Conservation (phyloP, 1,284 basidiomycete species). For the Phlebopus sp. region DNA sequence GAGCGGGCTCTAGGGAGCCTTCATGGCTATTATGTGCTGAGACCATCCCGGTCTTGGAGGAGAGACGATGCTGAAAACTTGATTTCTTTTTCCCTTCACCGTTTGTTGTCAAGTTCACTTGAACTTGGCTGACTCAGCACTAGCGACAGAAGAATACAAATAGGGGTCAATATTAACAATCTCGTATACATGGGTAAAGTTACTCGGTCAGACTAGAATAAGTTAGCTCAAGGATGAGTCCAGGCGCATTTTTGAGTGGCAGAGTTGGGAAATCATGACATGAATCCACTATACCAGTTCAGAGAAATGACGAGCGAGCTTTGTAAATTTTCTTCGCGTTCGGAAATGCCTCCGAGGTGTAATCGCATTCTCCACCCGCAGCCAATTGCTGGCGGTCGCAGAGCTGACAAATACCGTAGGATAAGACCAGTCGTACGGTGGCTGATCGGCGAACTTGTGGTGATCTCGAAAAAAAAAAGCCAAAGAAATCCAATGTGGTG, state of each 20-base stretch:
- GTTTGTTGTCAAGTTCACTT: background rate
- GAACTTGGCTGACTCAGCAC: conserved; percentile 25
- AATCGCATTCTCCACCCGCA: no score
- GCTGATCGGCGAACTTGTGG: background rate
- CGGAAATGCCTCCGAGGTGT: no score
- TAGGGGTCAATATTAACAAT: background rate
- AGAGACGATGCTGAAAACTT: conserved; percentile 10
- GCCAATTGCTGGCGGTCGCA: no score
- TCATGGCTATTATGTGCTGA: conserved; percentile 38
- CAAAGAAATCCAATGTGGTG: background rate
- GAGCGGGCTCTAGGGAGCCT: conserved; percentile 52
- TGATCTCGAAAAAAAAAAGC: no score
- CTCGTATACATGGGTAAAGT: background rate
- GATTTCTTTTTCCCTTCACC: conserved; percentile 2
- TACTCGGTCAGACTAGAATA: no score
- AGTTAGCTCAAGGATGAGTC: no score
- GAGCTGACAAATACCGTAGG: no score
- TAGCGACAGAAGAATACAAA: background rate
- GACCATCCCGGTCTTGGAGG: conserved; percentile 21
- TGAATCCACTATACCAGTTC: no score
- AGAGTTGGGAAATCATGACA: no score
- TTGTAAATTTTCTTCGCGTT: no score
- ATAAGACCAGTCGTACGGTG: background rate
- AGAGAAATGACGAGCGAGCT: no score
- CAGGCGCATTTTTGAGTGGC: no score